Base-by-base conservation (phyloP, 257 asterid genomes). In the Solanum clarkiae region DNA sequence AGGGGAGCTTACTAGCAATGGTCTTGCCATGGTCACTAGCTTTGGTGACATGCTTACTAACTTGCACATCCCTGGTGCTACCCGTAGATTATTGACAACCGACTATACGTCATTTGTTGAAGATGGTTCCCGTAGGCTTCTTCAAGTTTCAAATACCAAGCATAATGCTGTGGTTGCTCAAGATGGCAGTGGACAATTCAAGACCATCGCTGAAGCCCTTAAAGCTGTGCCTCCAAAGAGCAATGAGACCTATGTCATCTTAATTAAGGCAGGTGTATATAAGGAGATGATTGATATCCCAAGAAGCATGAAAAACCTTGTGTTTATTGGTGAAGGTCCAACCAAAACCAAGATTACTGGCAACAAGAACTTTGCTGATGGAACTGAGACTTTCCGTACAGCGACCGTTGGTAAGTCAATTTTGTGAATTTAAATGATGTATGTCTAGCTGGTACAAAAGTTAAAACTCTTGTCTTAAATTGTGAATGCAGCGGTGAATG, bases 151-250 rank as follows among this genome's bases (percentile, higher is more conserved):
- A 1, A 40, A 68, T 1, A 9, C 65, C 71, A 91, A 86, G 81
- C 90, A 95, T 1, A 90, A 88, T 7, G 92, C 70, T 1, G 88
- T 88, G 60, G 98, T 94, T 84, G 94, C 98, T 2, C 87, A 60
- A 20, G 98, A 95, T 84, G 98, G 98, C 0, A 91, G 92, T 60
- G 97, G 97, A 1, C 80, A 89, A 8, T 92, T 51, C 68, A 90
- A 80, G 88, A 88, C 94, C 60, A 92, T 94, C 44, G 57, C 55
- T 0, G 94, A 66, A 1, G 98, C 97, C 11, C 24, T 93, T 10
- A 84, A 79, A 8, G 75, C 88, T 7, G 86, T 91, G 12, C 92
- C 95, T 0, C 8, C 15, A 10, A 90, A 89, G 84, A 89, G 66
- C 51, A 88, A 82, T 18, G 32, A 18, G 24, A 70, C 92, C 0